Evolutionary conservation across 23 red algal genomes (phyloP).

Genomic region (Gracilaria gracilis): DNA sequence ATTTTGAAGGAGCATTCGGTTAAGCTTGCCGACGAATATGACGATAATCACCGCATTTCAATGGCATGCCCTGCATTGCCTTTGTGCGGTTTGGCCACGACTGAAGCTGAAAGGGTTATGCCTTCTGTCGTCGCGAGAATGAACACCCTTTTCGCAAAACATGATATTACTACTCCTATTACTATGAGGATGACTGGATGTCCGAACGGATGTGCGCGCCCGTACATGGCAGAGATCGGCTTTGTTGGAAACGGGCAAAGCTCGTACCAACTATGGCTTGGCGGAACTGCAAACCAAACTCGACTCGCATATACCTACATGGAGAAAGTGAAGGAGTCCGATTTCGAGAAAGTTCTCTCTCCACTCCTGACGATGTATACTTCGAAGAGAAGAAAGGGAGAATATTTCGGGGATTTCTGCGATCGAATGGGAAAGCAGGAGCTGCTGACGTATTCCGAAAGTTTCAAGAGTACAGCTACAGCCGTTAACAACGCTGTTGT

Average conservation of each 20-base stretch:
- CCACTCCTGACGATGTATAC: slow-evolving; percentile 79
- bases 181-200: slow-evolving; percentile 99
- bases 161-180: slow-evolving; percentile 64
- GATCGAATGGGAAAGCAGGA: slow-evolving; percentile 92
- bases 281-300: slow-evolving; percentile 88
- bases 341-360: slow-evolving; percentile 71
- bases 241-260: slow-evolving; percentile 88
- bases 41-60: slow-evolving; percentile 69
- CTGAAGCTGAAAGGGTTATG: slow-evolving; percentile 97
- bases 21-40: slow-evolving; percentile 63
- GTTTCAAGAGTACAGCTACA: neutral
- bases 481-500: slow-evolving; percentile 11
- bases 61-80: slow-evolving; percentile 99
- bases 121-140: slow-evolving; percentile 82
- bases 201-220: slow-evolving; percentile 96
- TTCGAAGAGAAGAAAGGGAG: slow-evolving; percentile 41
- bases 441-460: slow-evolving; percentile 59
- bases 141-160: slow-evolving; percentile 75
- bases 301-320: slow-evolving; percentile 85
- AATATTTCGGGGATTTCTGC: slow-evolving; percentile 95
- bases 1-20: slow-evolving; percentile 86
- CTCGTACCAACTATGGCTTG: slow-evolving; percentile 96
- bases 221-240: slow-evolving; percentile 98
- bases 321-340: slow-evolving; percentile 74
- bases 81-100: slow-evolving; percentile 90